Percentiles rank a stretch among this genome's conserved stretches.
Conservation (phyloP, 1,139 yeast genomes). For the Candida gigantensis region DNA sequence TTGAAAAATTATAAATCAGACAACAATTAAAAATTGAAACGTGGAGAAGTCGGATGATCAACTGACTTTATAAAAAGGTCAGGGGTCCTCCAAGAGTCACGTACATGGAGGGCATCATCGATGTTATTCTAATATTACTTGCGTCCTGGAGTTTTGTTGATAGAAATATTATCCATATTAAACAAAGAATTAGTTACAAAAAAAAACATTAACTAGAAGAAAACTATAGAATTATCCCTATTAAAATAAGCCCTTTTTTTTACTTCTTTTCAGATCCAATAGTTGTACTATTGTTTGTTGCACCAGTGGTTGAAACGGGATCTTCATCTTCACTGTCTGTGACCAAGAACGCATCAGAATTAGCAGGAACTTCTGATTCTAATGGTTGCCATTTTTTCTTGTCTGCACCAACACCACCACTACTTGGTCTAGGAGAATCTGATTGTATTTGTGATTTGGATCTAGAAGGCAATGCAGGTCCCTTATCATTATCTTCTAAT, state of each 20-base stretch:
- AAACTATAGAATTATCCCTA: too few relatives aligned
- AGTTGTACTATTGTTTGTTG: constrained; percentile 6
- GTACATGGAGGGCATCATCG: too few relatives aligned
- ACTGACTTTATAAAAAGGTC: too few relatives aligned
- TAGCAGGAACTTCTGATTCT: constrained; percentile 48
- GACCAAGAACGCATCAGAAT: constrained; percentile 72
- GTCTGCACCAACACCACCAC: constrained; percentile 18
- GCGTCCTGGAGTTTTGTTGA: too few relatives aligned
- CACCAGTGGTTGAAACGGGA: constrained; percentile 12
- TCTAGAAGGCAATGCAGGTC: constrained; percentile 44
- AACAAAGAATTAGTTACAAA: too few relatives aligned
- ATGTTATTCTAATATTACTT: too few relatives aligned
- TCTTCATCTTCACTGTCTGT: constrained; percentile 80
- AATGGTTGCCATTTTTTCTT: constrained; percentile 63
- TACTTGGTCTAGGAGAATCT: constrained; percentile 7
- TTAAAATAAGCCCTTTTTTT: neutral
- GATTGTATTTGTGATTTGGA: constrained; percentile 13
- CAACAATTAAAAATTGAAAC: too few relatives aligned
- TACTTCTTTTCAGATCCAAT: constrained; percentile 1
- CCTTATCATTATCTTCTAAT: constrained; percentile 42
- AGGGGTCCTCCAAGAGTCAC: too few relatives aligned
- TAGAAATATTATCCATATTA: too few relatives aligned
- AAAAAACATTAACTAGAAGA: too few relatives aligned
- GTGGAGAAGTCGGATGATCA: too few relatives aligned
- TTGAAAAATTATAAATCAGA: too few relatives aligned